Percentiles rank a stretch among this genome's conserved stretches.
phyloP scores from a whole-genome alignment of 139 green algal genomes.

The Tetratostichococcus sp. region DNA sequence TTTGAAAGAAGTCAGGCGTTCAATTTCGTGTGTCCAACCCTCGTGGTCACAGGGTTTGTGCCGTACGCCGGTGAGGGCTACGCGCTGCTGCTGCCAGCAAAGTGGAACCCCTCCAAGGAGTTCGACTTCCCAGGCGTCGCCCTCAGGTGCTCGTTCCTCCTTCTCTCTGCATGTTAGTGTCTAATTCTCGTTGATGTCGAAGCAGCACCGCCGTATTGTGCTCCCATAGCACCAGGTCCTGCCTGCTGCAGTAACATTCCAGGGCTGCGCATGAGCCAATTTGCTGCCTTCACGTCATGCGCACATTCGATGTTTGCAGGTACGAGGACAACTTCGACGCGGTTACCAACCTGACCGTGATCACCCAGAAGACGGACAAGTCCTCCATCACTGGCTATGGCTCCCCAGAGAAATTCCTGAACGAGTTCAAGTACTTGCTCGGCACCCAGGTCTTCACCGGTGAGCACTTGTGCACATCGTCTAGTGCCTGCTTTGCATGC shows the following conservation, averaged over 20 bases:
- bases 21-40: background rate
- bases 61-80: slow-evolving; percentile 92
- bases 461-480: slow-evolving; percentile 21
- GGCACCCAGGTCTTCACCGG: slow-evolving; percentile 72
- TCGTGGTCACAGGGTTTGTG: slow-evolving; percentile 84
- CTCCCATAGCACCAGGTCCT: no score
- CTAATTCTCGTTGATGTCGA: no score
- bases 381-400: slow-evolving; percentile 79
- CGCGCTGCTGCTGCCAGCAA: slow-evolving; percentile 83
- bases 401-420: slow-evolving; percentile 83
- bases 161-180: background rate
- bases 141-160: slow-evolving; percentile 22
- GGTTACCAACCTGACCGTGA: slow-evolving; percentile 87
- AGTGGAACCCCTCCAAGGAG: slow-evolving; percentile 96
- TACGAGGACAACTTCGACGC: slow-evolving; percentile 96
- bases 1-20: no score
- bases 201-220: no score
- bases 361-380: slow-evolving; percentile 69
- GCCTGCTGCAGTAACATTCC: no score
- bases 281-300: background rate
- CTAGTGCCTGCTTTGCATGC: background rate
- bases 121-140: slow-evolving; percentile 69
- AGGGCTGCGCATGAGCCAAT: background rate
- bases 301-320: slow-evolving; percentile 17
- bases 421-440: slow-evolving; percentile 73